These are phyloP conservation scores for Endothia cerciana DNA, from an alignment of 2,329 filamentous ascomycete genomes.

Conservation along the genomic window DNA sequence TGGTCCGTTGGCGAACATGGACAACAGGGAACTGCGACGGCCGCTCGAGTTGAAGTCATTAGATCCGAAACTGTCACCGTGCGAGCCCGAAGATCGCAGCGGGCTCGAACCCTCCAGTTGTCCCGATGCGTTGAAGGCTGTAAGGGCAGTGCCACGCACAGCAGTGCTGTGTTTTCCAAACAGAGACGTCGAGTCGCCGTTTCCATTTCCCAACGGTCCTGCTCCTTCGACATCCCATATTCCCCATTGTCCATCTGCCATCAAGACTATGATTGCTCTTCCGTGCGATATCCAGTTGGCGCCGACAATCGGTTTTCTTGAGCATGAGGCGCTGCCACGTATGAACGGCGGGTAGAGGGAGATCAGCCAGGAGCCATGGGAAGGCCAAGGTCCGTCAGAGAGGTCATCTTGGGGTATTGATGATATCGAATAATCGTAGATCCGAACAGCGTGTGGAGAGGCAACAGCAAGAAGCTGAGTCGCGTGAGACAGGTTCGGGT, in stretches of 20 bases:
- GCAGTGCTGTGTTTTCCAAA: conserved; percentile 56
- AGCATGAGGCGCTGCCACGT: conserved; percentile 47
- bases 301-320: conserved; percentile 63
- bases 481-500: conserved; percentile 52
- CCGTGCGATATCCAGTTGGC: conserved; percentile 66
- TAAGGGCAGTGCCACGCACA: conserved; percentile 60
- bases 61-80: conserved; percentile 36
- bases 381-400: conserved; percentile 54
- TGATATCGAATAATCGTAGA: conserved; percentile 64
- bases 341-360: conserved; percentile 64
- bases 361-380: conserved; percentile 66
- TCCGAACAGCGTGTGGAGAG: conserved; percentile 58
- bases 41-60: conserved; percentile 30
- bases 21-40: conserved; percentile 33
- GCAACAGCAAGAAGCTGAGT: conserved; percentile 63
- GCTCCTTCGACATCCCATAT: conserved; percentile 68
- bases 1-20: conserved; percentile 47
- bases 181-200: conserved; percentile 43
- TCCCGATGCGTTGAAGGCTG: conserved; percentile 60
- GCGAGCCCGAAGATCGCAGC: conserved; percentile 49
- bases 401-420: conserved; percentile 57
- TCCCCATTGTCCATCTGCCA: conserved; percentile 69
- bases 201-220: conserved; percentile 45
- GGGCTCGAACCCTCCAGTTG: conserved; percentile 64
- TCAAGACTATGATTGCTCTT: conserved; percentile 59